These are phyloP conservation scores for Lentinula novae-zelandiae DNA, from an alignment of 1,284 basidiomycete species.

Conservation along the genomic window DNA sequence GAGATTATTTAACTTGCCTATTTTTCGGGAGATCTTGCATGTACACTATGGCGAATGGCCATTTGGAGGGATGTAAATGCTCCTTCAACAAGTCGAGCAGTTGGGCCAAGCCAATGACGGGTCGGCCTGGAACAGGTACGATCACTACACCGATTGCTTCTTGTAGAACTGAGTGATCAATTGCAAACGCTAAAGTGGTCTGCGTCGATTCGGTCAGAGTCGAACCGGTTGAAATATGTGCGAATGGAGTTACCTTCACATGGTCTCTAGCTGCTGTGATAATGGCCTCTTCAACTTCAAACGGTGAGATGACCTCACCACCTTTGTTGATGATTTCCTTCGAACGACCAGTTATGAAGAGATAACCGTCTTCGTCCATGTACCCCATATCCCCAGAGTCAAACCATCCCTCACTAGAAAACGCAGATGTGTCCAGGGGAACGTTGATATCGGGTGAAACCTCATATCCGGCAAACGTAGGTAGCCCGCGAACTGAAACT, in stretches of 20 bases:
- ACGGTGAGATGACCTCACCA: conserved; percentile 67
- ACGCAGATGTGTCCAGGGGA: conserved; percentile 40
- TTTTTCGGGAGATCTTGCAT: conserved; percentile 20
- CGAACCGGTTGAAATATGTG: not conserved
- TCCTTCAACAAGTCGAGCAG: conserved; percentile 39
- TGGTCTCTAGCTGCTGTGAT: conserved; percentile 34
- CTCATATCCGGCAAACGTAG: conserved; percentile 45
- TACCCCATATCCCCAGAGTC: conserved; percentile 66
- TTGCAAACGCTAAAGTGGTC: conserved; percentile 16
- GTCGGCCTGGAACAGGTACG: conserved; percentile 13
- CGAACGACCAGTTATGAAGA: conserved; percentile 55
- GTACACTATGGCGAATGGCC: conserved; percentile 19
- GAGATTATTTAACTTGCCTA: conserved; percentile 15
- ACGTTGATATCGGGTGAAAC: conserved; percentile 28
- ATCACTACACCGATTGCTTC: conserved; percentile 19
- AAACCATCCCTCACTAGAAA: conserved; percentile 46
- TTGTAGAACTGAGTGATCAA: conserved; percentile 19
- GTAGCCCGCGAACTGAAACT: conserved; percentile 41
- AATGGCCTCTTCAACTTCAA: conserved; percentile 54
- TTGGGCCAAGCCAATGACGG: conserved; percentile 22
- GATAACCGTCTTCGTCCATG: conserved; percentile 56
- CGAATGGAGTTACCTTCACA: conserved; percentile 30
- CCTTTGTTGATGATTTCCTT: conserved; percentile 64
- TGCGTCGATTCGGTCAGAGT: not conserved
- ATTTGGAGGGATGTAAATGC: conserved; percentile 37